These are phyloP conservation scores for Vigna trinervia DNA, from an alignment of 306 rosid species.

Conservation along the genomic window DNA sequence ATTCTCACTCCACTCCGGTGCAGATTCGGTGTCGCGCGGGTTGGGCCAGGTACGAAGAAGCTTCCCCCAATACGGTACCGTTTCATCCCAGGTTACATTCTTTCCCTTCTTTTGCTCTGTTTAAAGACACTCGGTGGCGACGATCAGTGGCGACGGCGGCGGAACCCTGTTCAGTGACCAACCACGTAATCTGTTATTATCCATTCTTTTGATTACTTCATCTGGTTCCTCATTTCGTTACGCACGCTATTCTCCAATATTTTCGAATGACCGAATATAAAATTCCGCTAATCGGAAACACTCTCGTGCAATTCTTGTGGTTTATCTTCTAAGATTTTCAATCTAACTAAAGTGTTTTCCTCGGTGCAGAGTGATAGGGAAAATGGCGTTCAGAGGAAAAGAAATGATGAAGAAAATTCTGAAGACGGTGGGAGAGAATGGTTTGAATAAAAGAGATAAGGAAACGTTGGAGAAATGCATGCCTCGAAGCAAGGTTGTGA, in stretches of 20 bases:
- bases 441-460: constrained; percentile 64
- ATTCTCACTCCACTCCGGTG: too few species aligned
- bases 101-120: not conserved
- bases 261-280: not conserved
- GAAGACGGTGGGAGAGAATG: constrained; percentile 76
- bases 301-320: not conserved
- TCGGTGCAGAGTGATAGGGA: not conserved
- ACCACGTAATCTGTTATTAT: not conserved
- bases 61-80: not conserved
- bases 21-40: not conserved
- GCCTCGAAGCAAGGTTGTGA: constrained; percentile 74
- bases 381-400: constrained; percentile 84
- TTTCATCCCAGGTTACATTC: constrained; percentile 1
- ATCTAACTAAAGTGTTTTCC: not conserved
- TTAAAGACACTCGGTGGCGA: constrained; percentile 8
- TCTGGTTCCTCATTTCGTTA: not conserved
- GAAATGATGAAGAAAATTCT: constrained; percentile 82
- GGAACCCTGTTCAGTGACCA: not conserved
- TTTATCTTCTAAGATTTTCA: not conserved
- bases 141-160: constrained; percentile 26
- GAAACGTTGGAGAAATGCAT: constrained; percentile 69
- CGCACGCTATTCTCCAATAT: not conserved
- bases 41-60: not conserved
- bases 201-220: not conserved
- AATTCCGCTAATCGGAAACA: not conserved